Percentiles rank a stretch among this genome's conserved stretches.
These are phyloP conservation scores for Colletotrichum orchidophilum DNA, from an alignment of 2,329 filamentous ascomycete species.

Conservation along the genomic window DNA sequence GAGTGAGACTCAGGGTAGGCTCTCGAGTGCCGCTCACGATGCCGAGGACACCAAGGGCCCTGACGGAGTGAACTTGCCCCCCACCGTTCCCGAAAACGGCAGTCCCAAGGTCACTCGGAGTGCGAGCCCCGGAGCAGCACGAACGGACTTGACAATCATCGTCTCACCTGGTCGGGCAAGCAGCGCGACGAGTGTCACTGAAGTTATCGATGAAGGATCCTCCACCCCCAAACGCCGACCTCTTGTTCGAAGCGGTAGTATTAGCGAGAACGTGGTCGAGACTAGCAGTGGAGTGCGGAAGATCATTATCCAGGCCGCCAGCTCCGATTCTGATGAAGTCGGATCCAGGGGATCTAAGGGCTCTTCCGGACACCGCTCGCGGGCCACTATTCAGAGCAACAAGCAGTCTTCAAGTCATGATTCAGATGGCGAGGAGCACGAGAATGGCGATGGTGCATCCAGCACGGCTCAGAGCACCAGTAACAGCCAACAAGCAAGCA, in stretches of 20 bases:
- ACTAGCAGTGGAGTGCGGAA: constrained; percentile 34
- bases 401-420: constrained; percentile 2
- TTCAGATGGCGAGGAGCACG: constrained; percentile 21
- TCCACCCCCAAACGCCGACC: constrained; percentile 25
- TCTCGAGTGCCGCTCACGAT: constrained; percentile 20
- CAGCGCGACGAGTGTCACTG: constrained; percentile 24
- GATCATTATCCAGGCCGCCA: constrained; percentile 35
- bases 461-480: constrained; percentile 26
- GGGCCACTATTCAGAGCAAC: constrained; percentile 20
- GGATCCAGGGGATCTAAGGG: constrained; percentile 33
- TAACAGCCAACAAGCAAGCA: constrained; percentile 36
- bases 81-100: constrained; percentile 22
- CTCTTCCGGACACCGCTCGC: constrained; percentile 26
- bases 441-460: constrained; percentile 21
- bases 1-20: constrained; percentile 32
- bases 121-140: constrained; percentile 11
- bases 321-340: constrained; percentile 32
- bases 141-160: constrained; percentile 21
- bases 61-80: constrained; percentile 11
- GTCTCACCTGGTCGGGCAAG: constrained; percentile 26
- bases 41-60: not conserved
- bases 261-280: constrained; percentile 35
- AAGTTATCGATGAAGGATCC: constrained; percentile 19
- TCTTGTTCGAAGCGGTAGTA: constrained; percentile 35
- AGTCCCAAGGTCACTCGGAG: not conserved